phyloP scores from a whole-genome alignment of 441 rosid genomes.

The Croton setiger region DNA sequence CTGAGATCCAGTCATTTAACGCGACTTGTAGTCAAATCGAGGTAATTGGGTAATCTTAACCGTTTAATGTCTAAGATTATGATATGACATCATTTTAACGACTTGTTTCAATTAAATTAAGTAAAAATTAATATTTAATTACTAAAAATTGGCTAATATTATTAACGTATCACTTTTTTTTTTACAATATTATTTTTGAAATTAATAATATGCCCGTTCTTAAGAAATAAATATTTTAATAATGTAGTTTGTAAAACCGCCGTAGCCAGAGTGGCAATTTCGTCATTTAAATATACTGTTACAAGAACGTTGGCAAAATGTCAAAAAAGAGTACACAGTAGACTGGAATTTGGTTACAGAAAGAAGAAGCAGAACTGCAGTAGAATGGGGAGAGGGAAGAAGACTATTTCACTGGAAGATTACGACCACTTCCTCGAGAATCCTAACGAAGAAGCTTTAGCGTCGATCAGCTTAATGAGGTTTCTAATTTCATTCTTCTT shows the following conservation, averaged over 20 bases:
- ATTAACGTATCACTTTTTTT: no score
- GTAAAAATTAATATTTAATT: no score
- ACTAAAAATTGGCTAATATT: no score
- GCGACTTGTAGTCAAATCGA: neutral
- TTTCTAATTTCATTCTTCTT: neutral
- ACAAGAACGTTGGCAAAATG: neutral
- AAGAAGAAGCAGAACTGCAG: neutral
- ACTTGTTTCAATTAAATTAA: no score
- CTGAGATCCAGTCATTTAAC: neutral
- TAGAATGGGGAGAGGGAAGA: neutral
- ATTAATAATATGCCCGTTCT: no score
- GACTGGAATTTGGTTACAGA: neutral
- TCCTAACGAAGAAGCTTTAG: neutral
- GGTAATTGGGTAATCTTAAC: no score
- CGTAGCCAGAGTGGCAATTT: neutral
- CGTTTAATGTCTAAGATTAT: no score
- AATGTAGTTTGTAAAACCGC: no score
- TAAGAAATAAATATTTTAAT: no score
- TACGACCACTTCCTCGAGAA: slow-evolving; percentile 16
- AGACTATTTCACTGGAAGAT: slow-evolving; percentile 10
- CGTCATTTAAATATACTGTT: neutral
- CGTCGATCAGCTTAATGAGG: slow-evolving; percentile 11
- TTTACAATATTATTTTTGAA: no score
- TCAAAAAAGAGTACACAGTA: no score
- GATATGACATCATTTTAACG: no score